These are phyloP conservation scores for Coemansia sp. DNA, from an alignment of 192 early-diverging fungal species.

Conservation along the genomic window DNA sequence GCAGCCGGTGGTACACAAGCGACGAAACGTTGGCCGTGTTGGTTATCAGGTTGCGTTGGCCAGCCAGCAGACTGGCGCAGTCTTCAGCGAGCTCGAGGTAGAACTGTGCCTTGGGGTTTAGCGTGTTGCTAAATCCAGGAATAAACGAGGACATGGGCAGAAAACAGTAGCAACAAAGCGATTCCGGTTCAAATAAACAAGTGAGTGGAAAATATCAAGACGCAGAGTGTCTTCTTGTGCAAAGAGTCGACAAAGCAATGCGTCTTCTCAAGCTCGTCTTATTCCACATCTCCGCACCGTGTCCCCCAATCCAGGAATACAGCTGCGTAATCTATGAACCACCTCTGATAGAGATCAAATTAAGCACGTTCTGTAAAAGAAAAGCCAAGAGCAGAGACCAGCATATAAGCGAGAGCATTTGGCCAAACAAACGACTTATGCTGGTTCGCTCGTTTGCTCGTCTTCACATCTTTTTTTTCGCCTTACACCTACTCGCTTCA, in stretches of 20 bases:
- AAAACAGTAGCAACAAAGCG: background rate
- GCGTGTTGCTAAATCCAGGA: slow-evolving; percentile 40
- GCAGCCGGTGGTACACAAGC: slow-evolving; percentile 73
- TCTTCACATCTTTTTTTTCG: too few species aligned
- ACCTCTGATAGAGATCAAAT: background rate
- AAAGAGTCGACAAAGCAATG: too few species aligned
- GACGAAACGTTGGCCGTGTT: slow-evolving; percentile 82
- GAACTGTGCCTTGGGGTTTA: slow-evolving; percentile 63
- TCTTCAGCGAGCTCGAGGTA: slow-evolving; percentile 63
- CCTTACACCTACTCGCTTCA: too few species aligned
- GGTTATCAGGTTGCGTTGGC: slow-evolving; percentile 65
- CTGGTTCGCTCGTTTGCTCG: too few species aligned
- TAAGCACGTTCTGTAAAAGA: too few species aligned
- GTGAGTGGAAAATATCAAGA: background rate
- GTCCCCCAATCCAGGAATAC: too few species aligned
- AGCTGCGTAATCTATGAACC: background rate
- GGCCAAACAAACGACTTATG: background rate
- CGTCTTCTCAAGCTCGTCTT: too few species aligned
- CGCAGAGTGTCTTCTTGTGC: too few species aligned
- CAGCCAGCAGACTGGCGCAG: slow-evolving; percentile 64
- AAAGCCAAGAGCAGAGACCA: too few species aligned
- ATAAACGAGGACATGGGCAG: slow-evolving; percentile 32
- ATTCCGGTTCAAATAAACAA: background rate
- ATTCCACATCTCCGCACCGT: too few species aligned
- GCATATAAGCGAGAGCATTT: background rate